Percentiles rank a stretch among this genome's conserved stretches.
Evolutionary conservation across 371 early-diverging fungal species (phyloP).

Genomic region (Dinochytrium kinnereticum): DNA sequence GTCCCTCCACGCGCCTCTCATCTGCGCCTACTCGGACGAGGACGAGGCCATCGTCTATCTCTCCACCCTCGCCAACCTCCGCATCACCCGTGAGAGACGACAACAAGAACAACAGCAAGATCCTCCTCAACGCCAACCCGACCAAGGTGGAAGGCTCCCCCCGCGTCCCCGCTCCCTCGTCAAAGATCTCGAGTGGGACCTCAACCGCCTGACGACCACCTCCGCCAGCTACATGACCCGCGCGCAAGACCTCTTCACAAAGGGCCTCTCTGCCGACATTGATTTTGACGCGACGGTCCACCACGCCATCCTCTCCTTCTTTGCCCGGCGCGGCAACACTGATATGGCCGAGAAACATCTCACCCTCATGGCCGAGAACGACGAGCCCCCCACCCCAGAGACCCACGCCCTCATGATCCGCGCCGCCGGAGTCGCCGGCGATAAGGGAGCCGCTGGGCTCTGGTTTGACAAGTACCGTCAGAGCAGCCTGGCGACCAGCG

Average conservation of each 20-base stretch:
- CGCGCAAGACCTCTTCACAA: neutral
- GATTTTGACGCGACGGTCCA: neutral
- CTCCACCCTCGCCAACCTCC: neutral
- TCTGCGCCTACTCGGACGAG: constrained; percentile 1
- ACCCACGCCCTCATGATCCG: neutral
- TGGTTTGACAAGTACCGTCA: constrained; percentile 27
- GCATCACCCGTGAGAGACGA: neutral
- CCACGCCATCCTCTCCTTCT: neutral
- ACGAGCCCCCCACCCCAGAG: neutral
- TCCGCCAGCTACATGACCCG: neutral
- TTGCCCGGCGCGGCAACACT: neutral
- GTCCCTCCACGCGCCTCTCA: neutral
- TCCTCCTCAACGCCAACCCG: too few species aligned
- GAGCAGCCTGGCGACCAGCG: constrained; percentile 8
- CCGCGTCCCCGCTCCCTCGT: too few species aligned
- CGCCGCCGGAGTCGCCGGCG: neutral
- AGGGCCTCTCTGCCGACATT: neutral
- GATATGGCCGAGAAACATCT: neutral
- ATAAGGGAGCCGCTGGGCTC: neutral
- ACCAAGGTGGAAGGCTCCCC: too few species aligned
- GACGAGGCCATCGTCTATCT: neutral
- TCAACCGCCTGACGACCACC: neutral
- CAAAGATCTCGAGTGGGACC: neutral
- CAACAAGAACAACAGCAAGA: too few species aligned
- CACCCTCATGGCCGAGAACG: neutral